phyloP scores from a whole-genome alignment of 164 flowering plant genomes.

The Litsea cubeba region DNA sequence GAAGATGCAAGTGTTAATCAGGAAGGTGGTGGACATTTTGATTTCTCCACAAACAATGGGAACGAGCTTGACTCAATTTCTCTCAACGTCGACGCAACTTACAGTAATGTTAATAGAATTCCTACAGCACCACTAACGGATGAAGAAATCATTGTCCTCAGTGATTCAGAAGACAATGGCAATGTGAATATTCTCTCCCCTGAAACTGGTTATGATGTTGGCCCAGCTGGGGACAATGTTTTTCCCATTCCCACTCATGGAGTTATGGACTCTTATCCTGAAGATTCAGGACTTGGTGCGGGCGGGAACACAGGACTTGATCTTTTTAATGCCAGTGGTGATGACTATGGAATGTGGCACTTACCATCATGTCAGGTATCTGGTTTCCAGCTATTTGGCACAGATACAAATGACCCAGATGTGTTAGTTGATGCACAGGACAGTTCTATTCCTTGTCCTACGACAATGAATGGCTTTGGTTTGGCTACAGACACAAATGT shows the following conservation, averaged over 20 bases:
- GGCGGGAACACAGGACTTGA: slow-evolving; percentile 42
- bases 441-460: slow-evolving; percentile 34
- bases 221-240: slow-evolving; percentile 30
- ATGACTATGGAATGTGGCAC: slow-evolving; percentile 69
- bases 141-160: slow-evolving; percentile 77
- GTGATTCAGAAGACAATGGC: slow-evolving; percentile 90
- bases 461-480: slow-evolving; percentile 51
- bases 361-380: slow-evolving; percentile 47
- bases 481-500: slow-evolving; percentile 39
- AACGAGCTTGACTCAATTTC: slow-evolving; percentile 66
- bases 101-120: slow-evolving; percentile 34
- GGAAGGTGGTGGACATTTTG: slow-evolving; percentile 62
- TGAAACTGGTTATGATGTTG: slow-evolving; percentile 29
- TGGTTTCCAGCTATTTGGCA: slow-evolving; percentile 63
- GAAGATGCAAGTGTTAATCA: slow-evolving; percentile 91
- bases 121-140: slow-evolving; percentile 34
- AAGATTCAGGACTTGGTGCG: slow-evolving; percentile 39
- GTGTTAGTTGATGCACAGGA: slow-evolving; percentile 47
- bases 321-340: slow-evolving; percentile 42
- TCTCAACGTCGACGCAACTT: slow-evolving; percentile 42
- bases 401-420: slow-evolving; percentile 58
- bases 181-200: slow-evolving; percentile 42
- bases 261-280: slow-evolving; percentile 45
- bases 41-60: slow-evolving; percentile 52
- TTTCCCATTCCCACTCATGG: slow-evolving; percentile 38